Evolutionary conservation across 2,329 filamentous ascomycete genomes (phyloP), one percentile per base, ranked within the genome.

Genomic region (Hypoxylon sp.): DNA sequence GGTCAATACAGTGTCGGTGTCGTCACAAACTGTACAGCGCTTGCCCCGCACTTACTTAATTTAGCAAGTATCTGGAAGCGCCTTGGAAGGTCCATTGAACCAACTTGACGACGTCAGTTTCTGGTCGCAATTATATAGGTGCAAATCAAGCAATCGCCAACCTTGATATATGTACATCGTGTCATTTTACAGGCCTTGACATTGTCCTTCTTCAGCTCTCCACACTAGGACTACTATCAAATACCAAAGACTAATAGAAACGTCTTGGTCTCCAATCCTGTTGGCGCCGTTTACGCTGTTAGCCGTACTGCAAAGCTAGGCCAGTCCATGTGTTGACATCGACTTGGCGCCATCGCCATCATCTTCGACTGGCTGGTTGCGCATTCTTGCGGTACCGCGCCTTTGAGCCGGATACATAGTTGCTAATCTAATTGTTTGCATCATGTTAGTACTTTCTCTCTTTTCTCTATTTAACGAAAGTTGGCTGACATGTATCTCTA

Each of bases 361-460:
- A 47, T 35, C 54, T 47, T 44, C 46, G 24, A 35, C 60, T 50
- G 37, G 35, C 47, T 35, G 52, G 44, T 19, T 46, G 26, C 52
- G 44, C 47, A 48, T 48, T 46, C 31, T n/a, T n/a, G 24, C 42
- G 11, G 35, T 31, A 31, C 29, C 29, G 29, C 2, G 29, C 29
- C 6, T 39, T 59, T 31, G 35, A 39, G 19, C 24, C 17, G 14
- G 31, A 14, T 48, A 47, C 46, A 11, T 29, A 29, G 3, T 39
- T 26, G 29, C 10, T 33, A 14, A 42, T 13, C 14, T 5, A 48
- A 14, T n/a, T 19, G 19, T 29, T 17, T 19, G 29, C 50, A 55
- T 51, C 50, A 65, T 65, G 62, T 60, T n/a, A 60, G 62, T 65
- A 44, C 37, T 44, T n/a, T 50, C 10, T 17, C 29, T 29, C 46